Base-by-base conservation (phyloP, 2,329 filamentous ascomycete species). In the Colletotrichum viniferum region DNA sequence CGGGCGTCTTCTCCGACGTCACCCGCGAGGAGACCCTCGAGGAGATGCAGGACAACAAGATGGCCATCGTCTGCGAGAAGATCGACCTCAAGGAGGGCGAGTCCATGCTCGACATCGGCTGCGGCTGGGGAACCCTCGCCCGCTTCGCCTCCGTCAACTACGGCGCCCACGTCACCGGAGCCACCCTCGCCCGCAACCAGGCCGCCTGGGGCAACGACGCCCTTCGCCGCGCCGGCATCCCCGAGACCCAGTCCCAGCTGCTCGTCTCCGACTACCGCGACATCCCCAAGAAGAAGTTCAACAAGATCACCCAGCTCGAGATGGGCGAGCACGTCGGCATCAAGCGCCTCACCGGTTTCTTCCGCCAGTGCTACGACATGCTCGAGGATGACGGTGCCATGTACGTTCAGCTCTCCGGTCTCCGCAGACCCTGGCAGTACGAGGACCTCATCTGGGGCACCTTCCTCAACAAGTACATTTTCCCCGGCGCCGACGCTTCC, bases 401-500 rank as follows among this genome's bases (percentile, higher is more conserved):
- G 89, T 98, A 97, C 91, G 90, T 98, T 76, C 97, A 98, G 86
- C 96, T 97, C 81, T 96, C 96, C 80, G 97, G 97, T 87, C 91
- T 99, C 77, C 94, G 97, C 80, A 97, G 97, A 89, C 89, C 91
- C 78, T 98, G 97, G 97, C 97, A 98, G 86, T 98, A 98, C 83
- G 96, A 98, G 89, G 96, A 98, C 87, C 91, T 98, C 67, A 94
- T 96, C 85, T 98, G 97, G 97, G 97, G 97, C 84, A 91, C 98
- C 62, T 98, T 98, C 91, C 98, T 98, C 96, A 98, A 98, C 93
- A 98, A 98, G 89, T 98, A 98, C 86, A 90, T 98, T 85, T 98
- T 98, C 91, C 97, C 96, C 38, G 97, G 97, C 83, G 97, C 97
- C 67, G 97, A 98, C 83, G 97, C 97, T 68, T 98, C 95, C 58